Percentiles rank a stretch among this genome's conserved stretches.
Conservation (phyloP, 2,329 filamentous ascomycete genomes). For the Ophiocordyceps unilateralis region DNA sequence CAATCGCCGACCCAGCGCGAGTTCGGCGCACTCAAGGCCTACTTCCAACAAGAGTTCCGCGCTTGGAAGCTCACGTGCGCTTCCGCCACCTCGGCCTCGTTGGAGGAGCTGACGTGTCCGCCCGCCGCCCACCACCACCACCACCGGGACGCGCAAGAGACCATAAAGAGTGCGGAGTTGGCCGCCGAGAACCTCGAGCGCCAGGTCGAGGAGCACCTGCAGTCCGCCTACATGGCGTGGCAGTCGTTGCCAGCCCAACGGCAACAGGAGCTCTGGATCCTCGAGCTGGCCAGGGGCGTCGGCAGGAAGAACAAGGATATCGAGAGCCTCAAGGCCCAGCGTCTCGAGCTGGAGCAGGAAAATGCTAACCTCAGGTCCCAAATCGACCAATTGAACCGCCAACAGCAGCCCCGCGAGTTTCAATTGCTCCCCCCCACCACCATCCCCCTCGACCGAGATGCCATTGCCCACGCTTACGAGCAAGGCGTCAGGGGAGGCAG, state of each 20-base stretch:
- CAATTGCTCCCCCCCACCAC: conserved; percentile 33
- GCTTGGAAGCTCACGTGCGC: conserved; percentile 41
- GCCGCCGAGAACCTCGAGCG: conserved; percentile 45
- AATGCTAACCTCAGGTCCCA: conserved; percentile 37
- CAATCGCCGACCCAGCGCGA: conserved; percentile 58
- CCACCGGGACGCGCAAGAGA: conserved; percentile 24
- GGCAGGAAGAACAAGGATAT: conserved; percentile 38
- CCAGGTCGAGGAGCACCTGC: conserved; percentile 56
- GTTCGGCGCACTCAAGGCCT: conserved; percentile 50
- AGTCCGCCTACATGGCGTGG: conserved; percentile 68
- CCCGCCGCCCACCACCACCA: conserved; percentile 18
- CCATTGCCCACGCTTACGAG: conserved; percentile 30
- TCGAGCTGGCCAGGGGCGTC: conserved; percentile 43
- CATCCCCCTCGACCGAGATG: conserved; percentile 30
- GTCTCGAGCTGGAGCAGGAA: conserved; percentile 36
- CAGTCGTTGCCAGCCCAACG: conserved; percentile 38
- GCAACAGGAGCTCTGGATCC: conserved; percentile 40
- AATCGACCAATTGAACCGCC: conserved; percentile 38
- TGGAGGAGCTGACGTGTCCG: conserved; percentile 34
- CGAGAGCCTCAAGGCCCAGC: conserved; percentile 31
- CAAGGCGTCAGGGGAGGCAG: conserved; percentile 21
- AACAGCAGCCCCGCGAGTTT: conserved; percentile 44
- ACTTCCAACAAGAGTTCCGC: conserved; percentile 50
- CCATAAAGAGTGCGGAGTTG: conserved; percentile 29
- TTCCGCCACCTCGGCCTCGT: conserved; percentile 28